Evolutionary conservation across 2,329 filamentous ascomycete species (phyloP), one percentile per base, ranked within the genome.

Genomic region (Volutella citrinella): DNA sequence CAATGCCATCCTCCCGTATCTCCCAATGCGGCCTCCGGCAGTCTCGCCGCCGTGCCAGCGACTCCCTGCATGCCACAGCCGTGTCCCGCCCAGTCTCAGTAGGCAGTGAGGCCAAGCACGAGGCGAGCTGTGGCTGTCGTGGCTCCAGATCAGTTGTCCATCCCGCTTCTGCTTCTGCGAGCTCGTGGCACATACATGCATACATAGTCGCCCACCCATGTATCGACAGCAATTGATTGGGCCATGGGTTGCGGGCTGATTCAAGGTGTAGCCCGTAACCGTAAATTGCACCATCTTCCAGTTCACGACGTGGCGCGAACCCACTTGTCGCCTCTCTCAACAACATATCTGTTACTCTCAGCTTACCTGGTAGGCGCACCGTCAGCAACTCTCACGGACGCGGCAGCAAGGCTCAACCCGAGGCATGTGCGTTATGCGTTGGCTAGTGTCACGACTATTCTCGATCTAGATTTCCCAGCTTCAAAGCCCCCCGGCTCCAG

Each of bases 111-210:
- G 23, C 30, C 22, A 22, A 21, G 28, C 26, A 20, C 5, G 18
- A 14, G 13, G 11, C 9, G 13, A 19, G 30, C 11, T 12, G n/a
- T 32, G 37, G 26, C 28, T 29, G 32, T 40, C 37, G 32, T 36
- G 32, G 31, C 36, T 36, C 32, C 37, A 36, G 30, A 24, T 21
- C 20, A 40, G 32, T 25, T n/a, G n/a, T n/a, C 32, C 32, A 30
- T 36, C 34, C 34, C 24, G 24, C 29, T 20, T 40, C 17, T 32
- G 27, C 19, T 15, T 26, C 37, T 36, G 37, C 37, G 37, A 36
- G 32, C 37, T 22, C 32, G 32, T 40, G 37, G 37, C 37, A 40
- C 37, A 21, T 32, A 40, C 36, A 19, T 29, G n/a, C n/a, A n/a
- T n/a, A n/a, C n/a, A n/a, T n/a, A n/a, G n/a, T n/a, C n/a, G n/a